Base-by-base conservation (phyloP, 2,329 filamentous ascomycete genomes). In the Phialophora verrucosa region DNA sequence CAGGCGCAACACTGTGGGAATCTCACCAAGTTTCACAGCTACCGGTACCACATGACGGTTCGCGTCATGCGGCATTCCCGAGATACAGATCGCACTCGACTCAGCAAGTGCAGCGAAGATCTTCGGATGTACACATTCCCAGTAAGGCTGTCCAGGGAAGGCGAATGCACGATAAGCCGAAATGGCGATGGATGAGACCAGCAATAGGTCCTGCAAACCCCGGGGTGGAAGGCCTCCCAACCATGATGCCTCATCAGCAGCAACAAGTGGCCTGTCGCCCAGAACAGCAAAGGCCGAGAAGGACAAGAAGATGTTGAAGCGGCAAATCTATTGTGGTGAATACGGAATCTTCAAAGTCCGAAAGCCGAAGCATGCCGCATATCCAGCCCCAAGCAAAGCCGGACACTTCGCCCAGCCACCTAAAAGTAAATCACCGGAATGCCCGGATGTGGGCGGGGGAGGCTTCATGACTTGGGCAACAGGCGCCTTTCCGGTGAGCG, bases 341-440 rank as follows among this genome's bases (percentile, higher is more conserved):
- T 6, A 23, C 49, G 49, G 47, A 27, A 29, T 29, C 25, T 17
- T 51, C 25, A 29, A 51, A 17, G 49, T 25, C 49, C 49, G 49
- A 51, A 50, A 35, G 57, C 29, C 44, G 27, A 59, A 51, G 49
- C 49, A 51, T 23, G 49, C 25, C 25, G 49, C 49, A 51, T 51
- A 51, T 5, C 20, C 49, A 51, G 49, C 49, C 4, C 4, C 49
- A 8, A 51, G 20, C 20, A 23, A 11, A 29, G 49, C 3, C 20
- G 49, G 8, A 51, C 4, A 1, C 5, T 51, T 51, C 25, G n/a
- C n/a, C 23, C 17, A 27, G 20, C 25, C 49, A 51, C 20, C 49
- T 7, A 51, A 27, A 4, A 51, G 49, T 27, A 31, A 38, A 23
- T 14, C 20, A 12, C 38, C 57, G 57, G 57, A 44, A 59, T 20